phyloP scores from a whole-genome alignment of 1,284 basidiomycete genomes.

The Trichosporon sp. region DNA sequence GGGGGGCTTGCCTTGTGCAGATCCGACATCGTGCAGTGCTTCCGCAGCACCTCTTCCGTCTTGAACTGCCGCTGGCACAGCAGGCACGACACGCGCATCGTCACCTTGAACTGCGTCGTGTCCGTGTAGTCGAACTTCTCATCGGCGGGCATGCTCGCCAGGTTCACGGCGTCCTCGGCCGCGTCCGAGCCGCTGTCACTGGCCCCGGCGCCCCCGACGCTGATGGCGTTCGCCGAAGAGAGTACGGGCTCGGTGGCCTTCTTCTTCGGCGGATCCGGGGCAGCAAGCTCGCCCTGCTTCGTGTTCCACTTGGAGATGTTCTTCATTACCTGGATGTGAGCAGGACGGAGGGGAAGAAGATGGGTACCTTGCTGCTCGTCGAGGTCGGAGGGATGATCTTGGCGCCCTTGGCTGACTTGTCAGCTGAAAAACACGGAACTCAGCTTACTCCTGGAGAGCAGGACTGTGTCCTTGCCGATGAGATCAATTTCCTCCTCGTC shows the following conservation, averaged over 20 bases:
- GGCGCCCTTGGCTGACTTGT: conserved; percentile 44
- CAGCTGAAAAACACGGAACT: conserved; percentile 1
- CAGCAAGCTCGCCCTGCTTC: conserved; percentile 71
- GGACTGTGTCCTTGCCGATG: conserved; percentile 51
- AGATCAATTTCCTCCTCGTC: conserved; percentile 64
- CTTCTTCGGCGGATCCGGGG: conserved; percentile 26
- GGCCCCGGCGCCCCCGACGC: conserved; percentile 9
- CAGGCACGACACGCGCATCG: conserved; percentile 66
- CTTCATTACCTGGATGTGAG: conserved; percentile 61
- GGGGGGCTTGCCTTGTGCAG: conserved; percentile 74
- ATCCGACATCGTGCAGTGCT: conserved; percentile 84
- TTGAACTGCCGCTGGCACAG: conserved; percentile 91
- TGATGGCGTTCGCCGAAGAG: conserved; percentile 37
- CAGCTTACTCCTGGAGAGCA: conserved; percentile 47
- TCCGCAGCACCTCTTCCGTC: conserved; percentile 69
- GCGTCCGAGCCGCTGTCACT: background rate
- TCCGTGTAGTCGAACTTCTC: conserved; percentile 73
- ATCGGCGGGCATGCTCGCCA: background rate
- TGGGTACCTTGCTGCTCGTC: conserved; percentile 74
- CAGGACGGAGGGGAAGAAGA: background rate
- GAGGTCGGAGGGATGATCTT: conserved; percentile 78
- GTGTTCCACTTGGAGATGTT: conserved; percentile 95
- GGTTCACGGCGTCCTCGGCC: background rate
- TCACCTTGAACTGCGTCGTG: conserved; percentile 39
- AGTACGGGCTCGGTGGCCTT: conserved; percentile 27